Percentiles rank a stretch among this genome's conserved stretches.
These are phyloP conservation scores for Candida ponderosae DNA, from an alignment of 805 yeast genomes.

Conservation along the genomic window DNA sequence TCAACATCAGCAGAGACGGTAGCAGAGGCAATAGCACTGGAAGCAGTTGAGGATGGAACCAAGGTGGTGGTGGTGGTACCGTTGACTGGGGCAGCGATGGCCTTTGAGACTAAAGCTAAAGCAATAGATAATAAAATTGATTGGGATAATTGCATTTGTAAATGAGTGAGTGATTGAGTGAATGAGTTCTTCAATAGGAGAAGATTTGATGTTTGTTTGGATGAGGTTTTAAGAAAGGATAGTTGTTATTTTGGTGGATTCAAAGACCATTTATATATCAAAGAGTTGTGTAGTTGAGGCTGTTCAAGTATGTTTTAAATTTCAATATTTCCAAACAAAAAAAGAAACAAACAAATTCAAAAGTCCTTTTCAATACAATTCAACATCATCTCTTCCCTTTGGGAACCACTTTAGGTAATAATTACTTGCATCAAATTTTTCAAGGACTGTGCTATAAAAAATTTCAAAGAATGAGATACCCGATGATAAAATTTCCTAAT, in stretches of 20 bases:
- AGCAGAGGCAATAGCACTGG: neutral
- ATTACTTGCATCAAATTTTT: neutral
- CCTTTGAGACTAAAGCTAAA: neutral
- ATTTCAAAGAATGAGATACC: too few species aligned
- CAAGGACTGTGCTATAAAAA: too few species aligned
- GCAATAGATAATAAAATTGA: neutral
- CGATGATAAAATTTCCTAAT: neutral
- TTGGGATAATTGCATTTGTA: neutral
- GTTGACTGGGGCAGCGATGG: conserved; percentile 1
- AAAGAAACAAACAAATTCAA: neutral
- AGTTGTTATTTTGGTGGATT: neutral
- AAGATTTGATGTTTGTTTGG: neutral
- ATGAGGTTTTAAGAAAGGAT: neutral
- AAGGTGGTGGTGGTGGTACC: neutral
- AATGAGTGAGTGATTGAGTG: neutral
- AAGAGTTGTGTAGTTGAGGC: neutral
- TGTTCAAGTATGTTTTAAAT: neutral
- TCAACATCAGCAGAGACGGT: neutral
- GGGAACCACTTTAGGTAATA: neutral
- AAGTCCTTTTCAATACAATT: too few species aligned
- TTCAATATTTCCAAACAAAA: neutral
- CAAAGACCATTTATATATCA: neutral
- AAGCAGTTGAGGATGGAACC: neutral
- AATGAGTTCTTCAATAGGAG: too few species aligned
- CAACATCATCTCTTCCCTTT: neutral